Evolutionary conservation across 768 basidiomycete genomes (phyloP), one percentile per base, ranked within the genome.

Genomic region (Xerocomus spinulosus): DNA sequence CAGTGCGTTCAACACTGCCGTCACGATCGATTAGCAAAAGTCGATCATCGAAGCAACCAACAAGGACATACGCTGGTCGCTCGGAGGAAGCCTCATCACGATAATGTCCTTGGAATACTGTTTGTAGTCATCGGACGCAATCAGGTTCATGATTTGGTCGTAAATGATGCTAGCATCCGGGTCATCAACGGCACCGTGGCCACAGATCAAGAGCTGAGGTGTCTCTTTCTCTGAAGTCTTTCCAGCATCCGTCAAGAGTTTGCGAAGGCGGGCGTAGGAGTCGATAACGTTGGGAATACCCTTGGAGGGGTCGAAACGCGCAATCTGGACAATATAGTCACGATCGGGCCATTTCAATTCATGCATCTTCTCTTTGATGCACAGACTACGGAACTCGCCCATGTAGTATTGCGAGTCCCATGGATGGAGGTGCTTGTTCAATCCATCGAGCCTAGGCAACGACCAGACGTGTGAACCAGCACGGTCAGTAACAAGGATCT

Each of bases 91-190:
- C 63, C 80, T 77, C 77, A 91, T 88, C 37, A 90, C 84, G 20
- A 87, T 69, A 34, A 92, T 85, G 59, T 86, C 84, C 52, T 76
- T 70, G 2, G 76, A 62, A 54, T 77, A 83, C 44, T 71, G 68
- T 32, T 63, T 73, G 67, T 83, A 83, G 4, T 72, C 69, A 9
- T 73, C 73, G 0, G 73, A 73, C 42, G 64, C 59, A 36, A 90
- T 75, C 53, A 84, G 68, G 51, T 80, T 76, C 61, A 85, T 76
- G 52, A 83, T 74, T 62, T 89, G 77, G 54, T 91, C 89, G 63
- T 91, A 91, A 67, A 92, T 91, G 72, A 89, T 88, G 68, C 83
- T 89, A 13, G 92, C 92, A 73, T 96, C 92, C 14, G 92, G 93
- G 67, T 96, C 93, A 57, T 96, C 93, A 50, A 96, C 91, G 23